Conservation (phyloP, 352 stramenopile species). For the Pythium angustatum region DNA sequence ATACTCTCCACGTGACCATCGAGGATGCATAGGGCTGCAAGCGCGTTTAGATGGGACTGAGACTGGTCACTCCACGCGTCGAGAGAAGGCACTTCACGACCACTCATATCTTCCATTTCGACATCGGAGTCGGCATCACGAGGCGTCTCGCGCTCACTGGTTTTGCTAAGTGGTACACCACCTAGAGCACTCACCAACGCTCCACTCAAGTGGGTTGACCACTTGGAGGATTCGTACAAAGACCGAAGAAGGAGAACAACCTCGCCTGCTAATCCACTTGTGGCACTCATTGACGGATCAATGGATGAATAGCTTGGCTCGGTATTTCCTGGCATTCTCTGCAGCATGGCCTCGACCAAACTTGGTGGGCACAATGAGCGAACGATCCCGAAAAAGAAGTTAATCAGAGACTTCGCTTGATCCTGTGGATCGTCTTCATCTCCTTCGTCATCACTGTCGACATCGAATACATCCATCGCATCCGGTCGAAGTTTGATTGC, state of each 20-base stretch:
- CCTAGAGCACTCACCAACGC: constrained; percentile 58
- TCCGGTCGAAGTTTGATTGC: constrained; percentile 66
- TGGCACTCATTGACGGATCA: neutral
- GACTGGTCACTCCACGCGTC: constrained; percentile 55
- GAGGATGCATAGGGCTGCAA: constrained; percentile 79
- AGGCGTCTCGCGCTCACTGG: constrained; percentile 33
- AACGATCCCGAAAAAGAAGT: constrained; percentile 81
- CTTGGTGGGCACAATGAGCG: constrained; percentile 68
- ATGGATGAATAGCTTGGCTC: neutral
- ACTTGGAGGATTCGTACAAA: constrained; percentile 77
- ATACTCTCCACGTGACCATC: constrained; percentile 86
- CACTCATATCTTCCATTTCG: constrained; percentile 83
- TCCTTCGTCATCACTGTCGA: constrained; percentile 83
- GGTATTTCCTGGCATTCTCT: constrained; percentile 20
- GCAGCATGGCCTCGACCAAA: constrained; percentile 60
- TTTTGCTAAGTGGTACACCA: constrained; percentile 44
- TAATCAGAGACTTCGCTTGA: constrained; percentile 67
- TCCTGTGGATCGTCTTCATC: constrained; percentile 59
- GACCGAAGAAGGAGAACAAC: constrained; percentile 83
- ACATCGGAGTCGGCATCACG: constrained; percentile 63
- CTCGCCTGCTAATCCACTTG: constrained; percentile 56
- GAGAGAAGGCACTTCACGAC: constrained; percentile 52
- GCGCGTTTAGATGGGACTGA: constrained; percentile 54
- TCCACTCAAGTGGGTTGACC: constrained; percentile 64
- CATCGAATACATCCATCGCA: constrained; percentile 72